Base-by-base conservation (phyloP, 768 basidiomycete species). In the Termitomyces sp. region DNA sequence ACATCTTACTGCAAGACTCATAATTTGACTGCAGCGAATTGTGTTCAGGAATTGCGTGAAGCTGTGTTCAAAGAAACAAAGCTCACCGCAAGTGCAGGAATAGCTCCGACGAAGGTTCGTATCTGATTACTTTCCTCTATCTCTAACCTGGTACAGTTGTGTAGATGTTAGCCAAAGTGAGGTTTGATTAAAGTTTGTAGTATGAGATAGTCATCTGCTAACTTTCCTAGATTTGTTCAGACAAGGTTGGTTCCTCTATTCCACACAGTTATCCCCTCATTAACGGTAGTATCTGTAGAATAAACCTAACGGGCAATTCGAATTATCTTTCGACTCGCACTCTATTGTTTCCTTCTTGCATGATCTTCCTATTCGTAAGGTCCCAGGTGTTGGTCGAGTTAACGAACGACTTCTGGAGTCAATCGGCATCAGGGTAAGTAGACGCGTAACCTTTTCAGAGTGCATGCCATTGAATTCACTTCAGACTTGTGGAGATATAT, bases 221-320 rank as follows among this genome's bases (percentile, higher is more conserved):
- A 28, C 39, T 12, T 33, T 11, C 33, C 32, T 61, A 95, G 91
- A 96, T 96, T 38, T 95, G 92, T 71, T 96, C 95, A 33, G 95
- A 98, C 73, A 94, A 90, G 79, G 90, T 89, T 44, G 18, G 56
- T 32, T 52, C 39, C 55, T 49, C 33, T 15, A 48, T 38, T 33
- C 7, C 36, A 32, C 48, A 35, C 63, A 24, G 59, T 40, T 57
- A 20, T 32, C 46, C 28, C 54, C 16, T 57, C 22, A 62, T 42
- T 12, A 44, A 24, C 22, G 45, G 46, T 24, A 57, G 35, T 40
- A 20, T 58, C 1, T 18, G 11, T 64, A 92, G 88, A 96, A 98
- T 73, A 98, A 98, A 74, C 96, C 95, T 2, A 92, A 96, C 68
- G 95, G 94, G 13, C 95, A 97, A 73, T 98, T 85, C 65, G 82